Base-by-base conservation (phyloP, 2,329 filamentous ascomycete genomes). In the Ophiostoma perfectum region DNA sequence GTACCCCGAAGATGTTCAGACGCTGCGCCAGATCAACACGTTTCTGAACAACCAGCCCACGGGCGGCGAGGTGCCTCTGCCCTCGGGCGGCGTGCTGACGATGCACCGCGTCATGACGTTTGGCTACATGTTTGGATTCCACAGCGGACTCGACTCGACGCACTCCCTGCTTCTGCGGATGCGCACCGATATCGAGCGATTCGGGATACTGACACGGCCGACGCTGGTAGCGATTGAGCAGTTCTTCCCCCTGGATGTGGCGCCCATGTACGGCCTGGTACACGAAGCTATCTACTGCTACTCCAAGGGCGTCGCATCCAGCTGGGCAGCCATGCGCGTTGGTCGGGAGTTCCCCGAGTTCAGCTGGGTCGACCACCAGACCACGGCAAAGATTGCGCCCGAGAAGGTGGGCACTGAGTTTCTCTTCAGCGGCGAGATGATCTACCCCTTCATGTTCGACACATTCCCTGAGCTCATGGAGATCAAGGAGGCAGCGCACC, bases 221-320 rank as follows among this genome's bases (percentile, higher is more conserved):
- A 90, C 90, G 0, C 83, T 97, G 3, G 80, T 85, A 3, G 81
- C 83, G 0, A 80, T 97, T 38, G 92, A 96, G 76, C 78, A 82
- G 27, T 84, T 85, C 66, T 83, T 88, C 2, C 81, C 83, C 2
- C 93, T 92, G 74, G 93, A 97, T 74, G 84, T 86, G 55, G 87
- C 88, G 72, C 87, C 94, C 68, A 86, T 97, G 70, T 98, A 97
- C 76, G 90, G 91, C 38, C 82, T 97, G 52, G 80, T 97, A 2
- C 94, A 98, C 76, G 94, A 98, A 78, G 83, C 91, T 7, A 89
- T 93, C 73, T 98, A 97, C 81, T 94, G 90, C 76, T 86, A 90
- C 77, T 85, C 86, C 70, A 85, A 81, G 4, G 81, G 82, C 7
- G 76, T 83, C 45, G 82, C 86, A 8, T 89, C 91, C 1, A 84